Evolutionary conservation across 1,284 basidiomycete genomes (phyloP).

Genomic region (Volvariella volvacea): DNA sequence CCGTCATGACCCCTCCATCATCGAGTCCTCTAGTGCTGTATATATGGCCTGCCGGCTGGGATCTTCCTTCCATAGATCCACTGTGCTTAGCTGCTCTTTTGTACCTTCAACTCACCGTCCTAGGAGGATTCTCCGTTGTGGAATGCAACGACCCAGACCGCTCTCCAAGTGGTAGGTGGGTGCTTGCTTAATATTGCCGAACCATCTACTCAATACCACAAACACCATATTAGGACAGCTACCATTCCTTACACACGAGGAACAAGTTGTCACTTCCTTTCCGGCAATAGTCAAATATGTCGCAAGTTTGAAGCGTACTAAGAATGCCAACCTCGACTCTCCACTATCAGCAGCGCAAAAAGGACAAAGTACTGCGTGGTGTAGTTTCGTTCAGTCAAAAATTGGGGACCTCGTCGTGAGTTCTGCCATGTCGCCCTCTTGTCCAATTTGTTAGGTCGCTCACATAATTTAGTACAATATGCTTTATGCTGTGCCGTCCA

Average conservation of each 20-base stretch:
- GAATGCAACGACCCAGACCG: conserved; percentile 63
- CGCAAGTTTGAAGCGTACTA: conserved; percentile 29
- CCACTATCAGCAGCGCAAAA: conserved; percentile 36
- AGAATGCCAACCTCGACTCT: conserved; percentile 37
- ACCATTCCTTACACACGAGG: conserved; percentile 59
- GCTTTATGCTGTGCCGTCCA: conserved; percentile 53
- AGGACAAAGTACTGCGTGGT: conserved; percentile 53
- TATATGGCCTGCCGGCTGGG: conserved; percentile 64
- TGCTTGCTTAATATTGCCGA: conserved; percentile 10
- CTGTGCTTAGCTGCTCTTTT: conserved; percentile 56
- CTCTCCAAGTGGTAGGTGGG: conserved; percentile 67
- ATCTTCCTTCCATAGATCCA: conserved; percentile 59
- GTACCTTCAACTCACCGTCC: conserved; percentile 59
- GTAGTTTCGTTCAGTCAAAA: conserved; percentile 55
- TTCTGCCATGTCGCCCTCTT: conserved; percentile 11
- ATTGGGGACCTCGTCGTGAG: conserved; percentile 66
- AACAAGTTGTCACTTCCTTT: conserved; percentile 43
- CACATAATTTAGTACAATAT: conserved; percentile 39
- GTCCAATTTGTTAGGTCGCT: neutral
- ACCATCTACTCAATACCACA: conserved; percentile 4
- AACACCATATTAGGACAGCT: conserved; percentile 53
- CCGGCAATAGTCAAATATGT: conserved; percentile 61
- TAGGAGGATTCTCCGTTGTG: conserved; percentile 53
- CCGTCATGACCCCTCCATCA: too few species aligned
- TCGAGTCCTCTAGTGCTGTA: conserved; percentile 34